A percentile compares a stretch with the other conserved stretches of the same genome.
Conservation (phyloP, 2,329 filamentous ascomycete species). For the Talaromyces sp. region DNA sequence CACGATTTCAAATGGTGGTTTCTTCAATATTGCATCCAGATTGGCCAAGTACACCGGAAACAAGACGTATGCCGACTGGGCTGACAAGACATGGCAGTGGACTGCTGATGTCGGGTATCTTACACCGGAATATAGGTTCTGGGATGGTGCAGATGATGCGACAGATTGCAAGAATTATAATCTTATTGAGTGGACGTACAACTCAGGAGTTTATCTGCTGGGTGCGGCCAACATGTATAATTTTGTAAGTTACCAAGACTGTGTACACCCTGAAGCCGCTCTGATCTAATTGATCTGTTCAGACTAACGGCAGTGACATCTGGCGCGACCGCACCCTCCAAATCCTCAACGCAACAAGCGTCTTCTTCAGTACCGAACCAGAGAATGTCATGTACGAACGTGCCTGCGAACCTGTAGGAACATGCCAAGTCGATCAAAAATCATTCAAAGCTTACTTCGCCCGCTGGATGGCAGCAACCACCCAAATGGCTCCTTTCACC, state of each 20-base stretch:
- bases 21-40: slow-evolving; percentile 76
- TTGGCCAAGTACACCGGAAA: slow-evolving; percentile 65
- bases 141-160: slow-evolving; percentile 42
- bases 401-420: slow-evolving; percentile 54
- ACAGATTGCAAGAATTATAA: slow-evolving; percentile 61
- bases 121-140: slow-evolving; percentile 16
- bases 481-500: slow-evolving; percentile 58
- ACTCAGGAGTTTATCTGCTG: slow-evolving; percentile 56
- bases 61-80: slow-evolving; percentile 61
- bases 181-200: slow-evolving; percentile 64
- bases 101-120: slow-evolving; percentile 36
- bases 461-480: slow-evolving; percentile 59
- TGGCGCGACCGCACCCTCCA: slow-evolving; percentile 18
- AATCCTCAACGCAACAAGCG: slow-evolving; percentile 17
- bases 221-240: slow-evolving; percentile 70
- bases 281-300: slow-evolving; percentile 4
- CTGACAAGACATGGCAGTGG: slow-evolving; percentile 63
- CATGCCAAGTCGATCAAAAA: slow-evolving; percentile 61
- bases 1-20: slow-evolving; percentile 73
- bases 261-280: no score
- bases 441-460: slow-evolving; percentile 65
- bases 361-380: slow-evolving; percentile 18
- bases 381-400: slow-evolving; percentile 54
- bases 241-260: slow-evolving; percentile 38
- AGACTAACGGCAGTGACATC: slow-evolving; percentile 28